Conservation (phyloP, 2,329 filamentous ascomycete species). For the Lecanoromycetidae sp. region DNA sequence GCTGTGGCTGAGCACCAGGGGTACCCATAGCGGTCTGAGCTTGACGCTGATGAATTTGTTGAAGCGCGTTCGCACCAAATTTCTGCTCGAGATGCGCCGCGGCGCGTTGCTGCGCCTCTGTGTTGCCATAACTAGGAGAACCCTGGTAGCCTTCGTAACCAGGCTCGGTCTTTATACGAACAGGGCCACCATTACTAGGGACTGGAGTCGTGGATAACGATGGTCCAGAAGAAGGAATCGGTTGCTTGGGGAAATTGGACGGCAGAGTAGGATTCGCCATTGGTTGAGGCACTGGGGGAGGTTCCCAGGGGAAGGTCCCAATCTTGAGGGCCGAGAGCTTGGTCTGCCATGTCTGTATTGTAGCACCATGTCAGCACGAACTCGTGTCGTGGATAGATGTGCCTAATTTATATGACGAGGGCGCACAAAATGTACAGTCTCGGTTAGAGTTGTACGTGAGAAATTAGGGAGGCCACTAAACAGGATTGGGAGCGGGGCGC, state of each 20-base stretch:
- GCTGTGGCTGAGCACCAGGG: conserved; percentile 27
- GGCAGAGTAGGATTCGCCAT: conserved; percentile 25
- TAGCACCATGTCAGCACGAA: background rate
- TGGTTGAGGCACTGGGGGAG: conserved; percentile 50
- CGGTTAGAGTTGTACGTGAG: conserved; percentile 12
- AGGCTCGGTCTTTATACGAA: conserved; percentile 43
- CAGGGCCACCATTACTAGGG: conserved; percentile 20
- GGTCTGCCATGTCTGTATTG: conserved; percentile 75
- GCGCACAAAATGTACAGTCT: background rate
- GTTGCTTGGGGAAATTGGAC: conserved; percentile 32
- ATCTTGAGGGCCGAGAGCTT: conserved; percentile 77
- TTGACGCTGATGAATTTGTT: conserved; percentile 34
- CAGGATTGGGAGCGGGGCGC: conserved; percentile 18
- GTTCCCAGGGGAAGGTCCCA: conserved; percentile 91
- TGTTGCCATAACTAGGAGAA: conserved; percentile 20
- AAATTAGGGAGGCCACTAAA: conserved; percentile 5
- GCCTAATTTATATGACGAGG: background rate
- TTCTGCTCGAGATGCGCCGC: conserved; percentile 39
- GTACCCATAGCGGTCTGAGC: conserved; percentile 28
- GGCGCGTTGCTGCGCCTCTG: conserved; percentile 43
- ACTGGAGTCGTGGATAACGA: conserved; percentile 28
- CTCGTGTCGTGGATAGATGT: background rate
- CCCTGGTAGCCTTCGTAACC: conserved; percentile 31
- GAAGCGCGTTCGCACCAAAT: conserved; percentile 31
- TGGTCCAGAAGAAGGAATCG: conserved; percentile 28